Base-by-base conservation (phyloP, 2,329 filamentous ascomycete species). In the Ramichloridium luteum region DNA sequence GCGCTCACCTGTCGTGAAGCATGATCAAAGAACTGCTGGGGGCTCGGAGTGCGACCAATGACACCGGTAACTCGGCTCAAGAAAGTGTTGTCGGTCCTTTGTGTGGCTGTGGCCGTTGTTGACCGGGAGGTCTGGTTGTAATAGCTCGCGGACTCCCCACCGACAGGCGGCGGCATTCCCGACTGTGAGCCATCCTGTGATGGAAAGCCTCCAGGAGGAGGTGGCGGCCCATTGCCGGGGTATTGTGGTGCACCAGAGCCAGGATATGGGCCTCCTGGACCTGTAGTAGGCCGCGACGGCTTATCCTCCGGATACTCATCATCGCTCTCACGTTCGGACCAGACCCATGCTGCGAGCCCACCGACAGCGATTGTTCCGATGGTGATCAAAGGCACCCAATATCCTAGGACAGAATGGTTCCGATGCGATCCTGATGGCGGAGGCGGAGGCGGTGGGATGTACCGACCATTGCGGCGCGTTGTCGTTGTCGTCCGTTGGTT, bases 301-400 rank as follows among this genome's bases (percentile, higher is more conserved):
- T 50, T 51, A 31, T 59, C 48, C 15, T 47, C 33, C 33, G 64
- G 61, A 32, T 74, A 70, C 40, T 68, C 65, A 40, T 75, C 68
- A 35, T 72, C 68, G 16, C 85, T 77, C 32, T 83, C 77, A 49
- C 83, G 78, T 61, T 93, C 85, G 56, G 80, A 92, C 85, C 85
- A 93, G 38, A 86, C 74, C 88, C 88, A 96, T 35, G 84, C 84
- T 31, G 78, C 86, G 28, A 93, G 62, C 18, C 86, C 85, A 34
- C 81, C 77, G 13, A 86, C 84, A 38, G 88, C 88, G 46, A 92
- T 74, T 28, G 84, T 86, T 36, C 93, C 75, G 30, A 86, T 94
- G 43, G 93, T 60, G 43, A 77, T 78, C 35, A 96, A 69, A 40
- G 88, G 88, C 38, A 93, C 73, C 83, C 86, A 94, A 61, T 92